phyloP scores from a whole-genome alignment of 169 alveolate genomes.

The Plasmodium vinckei region DNA sequence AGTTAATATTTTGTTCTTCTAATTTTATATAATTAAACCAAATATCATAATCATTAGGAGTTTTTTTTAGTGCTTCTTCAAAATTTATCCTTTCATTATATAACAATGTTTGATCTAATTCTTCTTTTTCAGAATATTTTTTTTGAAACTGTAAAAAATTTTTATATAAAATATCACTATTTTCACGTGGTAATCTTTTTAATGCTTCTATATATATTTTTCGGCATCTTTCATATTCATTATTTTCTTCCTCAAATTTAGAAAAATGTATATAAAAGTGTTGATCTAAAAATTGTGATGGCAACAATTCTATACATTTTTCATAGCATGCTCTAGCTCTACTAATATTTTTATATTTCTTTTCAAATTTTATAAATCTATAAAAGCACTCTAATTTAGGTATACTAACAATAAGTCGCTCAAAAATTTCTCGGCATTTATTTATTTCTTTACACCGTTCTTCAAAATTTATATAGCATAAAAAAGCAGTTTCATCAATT shows the following conservation, averaged over 20 bases:
- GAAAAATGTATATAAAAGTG: slow-evolving; percentile 94
- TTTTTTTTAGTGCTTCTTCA: slow-evolving; percentile 86
- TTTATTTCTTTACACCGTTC: slow-evolving; percentile 97
- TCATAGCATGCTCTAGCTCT: slow-evolving; percentile 90
- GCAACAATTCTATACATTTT: slow-evolving; percentile 92
- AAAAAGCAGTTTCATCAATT: slow-evolving; percentile 97
- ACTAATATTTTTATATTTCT: slow-evolving; percentile 89
- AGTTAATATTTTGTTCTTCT: slow-evolving; percentile 92
- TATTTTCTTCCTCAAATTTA: slow-evolving; percentile 93
- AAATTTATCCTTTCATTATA: slow-evolving; percentile 88
- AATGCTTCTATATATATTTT: slow-evolving; percentile 95
- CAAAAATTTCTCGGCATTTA: slow-evolving; percentile 93
- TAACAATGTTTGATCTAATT: slow-evolving; percentile 90
- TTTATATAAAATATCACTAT: slow-evolving; percentile 90
- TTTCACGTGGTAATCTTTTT: slow-evolving; percentile 92
- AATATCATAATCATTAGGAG: slow-evolving; percentile 93
- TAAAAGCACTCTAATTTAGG: slow-evolving; percentile 93
- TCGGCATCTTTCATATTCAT: slow-evolving; percentile 93
- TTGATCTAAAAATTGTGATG: slow-evolving; percentile 92
- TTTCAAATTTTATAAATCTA: slow-evolving; percentile 97
- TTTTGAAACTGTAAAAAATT: slow-evolving; percentile 95
- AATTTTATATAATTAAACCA: slow-evolving; percentile 97
- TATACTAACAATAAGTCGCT: slow-evolving; percentile 91
- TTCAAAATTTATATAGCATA: slow-evolving; percentile 96
- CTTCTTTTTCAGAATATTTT: slow-evolving; percentile 93